Percentiles rank a stretch among this genome's conserved stretches.
Evolutionary conservation across 805 yeast genomes (phyloP).

Genomic region (Priceomyces medius): DNA sequence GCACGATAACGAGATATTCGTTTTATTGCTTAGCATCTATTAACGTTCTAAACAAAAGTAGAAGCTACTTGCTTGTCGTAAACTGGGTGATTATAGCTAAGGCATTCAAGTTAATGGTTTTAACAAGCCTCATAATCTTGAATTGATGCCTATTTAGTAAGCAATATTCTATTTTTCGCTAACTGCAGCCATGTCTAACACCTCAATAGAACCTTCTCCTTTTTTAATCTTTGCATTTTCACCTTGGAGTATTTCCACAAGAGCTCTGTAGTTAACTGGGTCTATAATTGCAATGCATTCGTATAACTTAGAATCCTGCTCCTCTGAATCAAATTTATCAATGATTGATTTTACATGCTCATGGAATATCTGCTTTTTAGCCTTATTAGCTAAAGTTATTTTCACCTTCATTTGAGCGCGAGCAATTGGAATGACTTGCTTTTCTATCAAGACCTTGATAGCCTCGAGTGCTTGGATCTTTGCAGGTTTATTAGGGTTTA

Average conservation of each 20-base stretch:
- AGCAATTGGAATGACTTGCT: slow-evolving; percentile 88
- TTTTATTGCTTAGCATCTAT: no score
- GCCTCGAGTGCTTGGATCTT: slow-evolving; percentile 92
- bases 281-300: slow-evolving; percentile 67
- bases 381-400: slow-evolving; percentile 55
- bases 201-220: slow-evolving; percentile 71
- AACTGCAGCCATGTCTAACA: slow-evolving; percentile 85
- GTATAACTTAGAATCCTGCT: slow-evolving; percentile 48
- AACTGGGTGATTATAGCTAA: no score
- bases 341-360: slow-evolving; percentile 34
- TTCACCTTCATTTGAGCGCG: slow-evolving; percentile 91
- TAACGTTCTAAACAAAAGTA: no score
- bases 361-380: slow-evolving; percentile 40
- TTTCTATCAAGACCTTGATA: slow-evolving; percentile 68
- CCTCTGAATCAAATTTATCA: slow-evolving; percentile 39
- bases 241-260: slow-evolving; percentile 60
- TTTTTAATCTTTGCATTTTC: slow-evolving; percentile 42
- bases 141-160: no score
- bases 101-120: no score
- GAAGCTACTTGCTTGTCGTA: no score
- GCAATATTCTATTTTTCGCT: neutral
- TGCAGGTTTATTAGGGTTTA: slow-evolving; percentile 69
- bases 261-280: slow-evolving; percentile 75
- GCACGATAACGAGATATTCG: neutral
- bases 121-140: no score